phyloP scores from a whole-genome alignment of 2,329 filamentous ascomycete species.

The Xylogone sp. region DNA sequence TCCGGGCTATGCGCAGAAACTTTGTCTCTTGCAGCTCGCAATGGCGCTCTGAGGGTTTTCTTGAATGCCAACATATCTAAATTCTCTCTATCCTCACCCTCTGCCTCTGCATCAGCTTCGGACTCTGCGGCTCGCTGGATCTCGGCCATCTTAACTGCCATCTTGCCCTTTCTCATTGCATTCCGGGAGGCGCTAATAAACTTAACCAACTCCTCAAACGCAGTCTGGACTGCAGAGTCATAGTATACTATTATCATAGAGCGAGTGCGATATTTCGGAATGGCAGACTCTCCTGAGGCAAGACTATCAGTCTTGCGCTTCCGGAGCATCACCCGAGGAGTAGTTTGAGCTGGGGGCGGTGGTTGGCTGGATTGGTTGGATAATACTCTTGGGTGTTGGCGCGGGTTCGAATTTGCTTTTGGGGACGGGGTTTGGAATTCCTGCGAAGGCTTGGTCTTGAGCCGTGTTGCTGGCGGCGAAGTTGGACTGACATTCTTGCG shows the following conservation, averaged over 20 bases:
- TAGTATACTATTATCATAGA: conserved; percentile 88
- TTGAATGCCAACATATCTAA: not conserved
- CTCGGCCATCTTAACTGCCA: conserved; percentile 70
- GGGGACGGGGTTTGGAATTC: conserved; percentile 5
- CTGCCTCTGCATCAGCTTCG: conserved; percentile 49
- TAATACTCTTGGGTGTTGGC: conserved; percentile 11
- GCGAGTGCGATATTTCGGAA: conserved; percentile 56
- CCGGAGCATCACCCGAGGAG: conserved; percentile 55
- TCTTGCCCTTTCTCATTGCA: conserved; percentile 81
- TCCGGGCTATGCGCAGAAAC: conserved; percentile 3
- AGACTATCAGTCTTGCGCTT: conserved; percentile 30
- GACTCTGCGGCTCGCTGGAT: conserved; percentile 58
- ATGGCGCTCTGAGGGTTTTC: conserved; percentile 19
- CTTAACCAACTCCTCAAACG: conserved; percentile 79
- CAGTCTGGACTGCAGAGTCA: conserved; percentile 78
- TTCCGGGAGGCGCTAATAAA: conserved; percentile 78
- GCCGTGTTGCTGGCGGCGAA: not conserved
- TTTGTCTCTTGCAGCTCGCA: conserved; percentile 11
- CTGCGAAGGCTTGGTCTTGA: not conserved
- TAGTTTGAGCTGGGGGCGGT: conserved; percentile 73
- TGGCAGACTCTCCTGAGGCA: conserved; percentile 22
- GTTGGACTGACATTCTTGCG: not conserved
- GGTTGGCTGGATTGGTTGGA: conserved; percentile 17
- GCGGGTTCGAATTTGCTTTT: conserved; percentile 10
- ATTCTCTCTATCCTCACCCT: conserved; percentile 31